Evolutionary conservation across 192 early-diverging fungal genomes (phyloP).

Genomic region (Coemansia sp.): DNA sequence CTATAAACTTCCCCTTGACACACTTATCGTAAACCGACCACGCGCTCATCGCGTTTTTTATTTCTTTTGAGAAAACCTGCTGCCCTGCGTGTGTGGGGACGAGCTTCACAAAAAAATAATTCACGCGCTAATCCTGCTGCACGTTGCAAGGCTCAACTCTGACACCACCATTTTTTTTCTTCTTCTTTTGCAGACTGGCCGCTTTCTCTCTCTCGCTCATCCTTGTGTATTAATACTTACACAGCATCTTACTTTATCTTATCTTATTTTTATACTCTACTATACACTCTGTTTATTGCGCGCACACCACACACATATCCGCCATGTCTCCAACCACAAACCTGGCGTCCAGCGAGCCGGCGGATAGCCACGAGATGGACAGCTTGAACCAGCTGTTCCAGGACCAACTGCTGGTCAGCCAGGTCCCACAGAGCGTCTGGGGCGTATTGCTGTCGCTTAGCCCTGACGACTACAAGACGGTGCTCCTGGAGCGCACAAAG

Average conservation of each 20-base stretch:
- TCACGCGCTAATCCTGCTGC: not conserved
- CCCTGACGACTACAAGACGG: conserved; percentile 53
- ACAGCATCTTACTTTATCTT: conserved; percentile 5
- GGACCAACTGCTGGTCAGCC: conserved; percentile 51
- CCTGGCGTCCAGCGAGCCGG: not conserved
- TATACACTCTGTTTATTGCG: conserved; percentile 11
- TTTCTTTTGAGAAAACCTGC: not conserved
- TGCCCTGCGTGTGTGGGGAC: not conserved
- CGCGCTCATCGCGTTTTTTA: not conserved
- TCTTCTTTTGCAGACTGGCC: not conserved
- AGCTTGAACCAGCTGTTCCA: conserved; percentile 51
- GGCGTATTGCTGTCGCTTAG: conserved; percentile 56
- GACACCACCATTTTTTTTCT: not conserved
- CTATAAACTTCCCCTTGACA: too few species aligned
- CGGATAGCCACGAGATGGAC: conserved; percentile 50
- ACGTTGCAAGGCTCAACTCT: not conserved
- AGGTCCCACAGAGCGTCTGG: conserved; percentile 55
- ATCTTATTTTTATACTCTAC: not conserved
- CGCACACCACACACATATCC: not conserved
- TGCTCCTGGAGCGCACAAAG: conserved; percentile 48
- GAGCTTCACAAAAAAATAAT: not conserved
- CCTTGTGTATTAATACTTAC: not conserved
- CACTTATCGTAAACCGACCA: not conserved
- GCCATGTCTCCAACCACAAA: not conserved
- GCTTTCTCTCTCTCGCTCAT: not conserved